A percentile compares a stretch with the other conserved stretches of the same genome.
These are phyloP conservation scores for Asterella californica DNA, from an alignment of 225 moss, liverwort and hornwort species.

Conservation along the genomic window DNA sequence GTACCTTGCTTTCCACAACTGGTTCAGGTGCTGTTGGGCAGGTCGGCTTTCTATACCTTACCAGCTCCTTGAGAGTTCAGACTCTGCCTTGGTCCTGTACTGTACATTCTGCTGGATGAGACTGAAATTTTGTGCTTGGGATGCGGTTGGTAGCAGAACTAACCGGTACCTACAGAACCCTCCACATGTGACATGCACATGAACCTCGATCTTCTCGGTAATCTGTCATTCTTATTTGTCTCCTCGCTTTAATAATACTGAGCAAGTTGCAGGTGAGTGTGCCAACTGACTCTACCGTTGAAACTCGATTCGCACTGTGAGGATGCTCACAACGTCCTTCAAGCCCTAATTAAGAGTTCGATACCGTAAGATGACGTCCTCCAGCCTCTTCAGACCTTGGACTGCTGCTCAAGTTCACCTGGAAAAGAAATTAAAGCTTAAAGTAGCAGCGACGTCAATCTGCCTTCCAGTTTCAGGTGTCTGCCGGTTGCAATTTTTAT, in stretches of 20 bases:
- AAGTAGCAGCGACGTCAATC: no score
- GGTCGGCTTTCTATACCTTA: background rate
- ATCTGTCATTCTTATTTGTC: background rate
- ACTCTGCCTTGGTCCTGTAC: background rate
- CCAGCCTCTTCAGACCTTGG: background rate
- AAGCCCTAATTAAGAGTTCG: background rate
- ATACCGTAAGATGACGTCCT: no score
- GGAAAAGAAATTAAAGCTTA: no score
- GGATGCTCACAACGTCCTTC: background rate
- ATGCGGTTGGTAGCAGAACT: background rate
- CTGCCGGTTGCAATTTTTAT: no score
- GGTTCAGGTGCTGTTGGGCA: background rate
- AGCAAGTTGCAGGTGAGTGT: background rate
- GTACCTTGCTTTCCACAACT: background rate
- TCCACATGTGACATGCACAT: background rate
- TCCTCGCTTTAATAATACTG: background rate
- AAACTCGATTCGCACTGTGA: background rate
- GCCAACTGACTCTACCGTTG: background rate
- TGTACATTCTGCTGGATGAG: background rate
- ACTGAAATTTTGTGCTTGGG: background rate
- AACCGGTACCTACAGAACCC: background rate
- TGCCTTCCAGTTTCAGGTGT: no score
- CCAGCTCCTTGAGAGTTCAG: no score
- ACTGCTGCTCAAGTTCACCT: background rate
- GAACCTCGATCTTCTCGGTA: background rate